A percentile compares a stretch with the other conserved stretches of the same genome.
Conservation (phyloP, 163 green algal species). For the Prototheca wickerhamii region DNA sequence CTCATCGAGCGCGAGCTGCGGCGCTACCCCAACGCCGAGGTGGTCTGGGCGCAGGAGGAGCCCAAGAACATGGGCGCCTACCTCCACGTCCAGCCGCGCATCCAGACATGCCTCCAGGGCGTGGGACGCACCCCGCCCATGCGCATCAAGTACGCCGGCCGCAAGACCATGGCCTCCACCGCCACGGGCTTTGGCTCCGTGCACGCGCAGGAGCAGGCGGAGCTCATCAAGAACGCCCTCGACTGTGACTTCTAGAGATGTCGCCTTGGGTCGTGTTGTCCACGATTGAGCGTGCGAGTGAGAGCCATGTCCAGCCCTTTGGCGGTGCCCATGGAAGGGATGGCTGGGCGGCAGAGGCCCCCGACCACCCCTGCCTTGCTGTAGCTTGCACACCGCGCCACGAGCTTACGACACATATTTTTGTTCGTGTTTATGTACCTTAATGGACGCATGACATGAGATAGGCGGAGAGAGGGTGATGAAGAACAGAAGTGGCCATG, state of each 20-base stretch:
- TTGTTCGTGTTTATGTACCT: too few relatives aligned
- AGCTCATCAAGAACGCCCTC: constrained; percentile 19
- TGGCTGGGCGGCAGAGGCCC: too few relatives aligned
- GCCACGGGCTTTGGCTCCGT: constrained; percentile 86
- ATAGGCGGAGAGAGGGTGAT: too few relatives aligned
- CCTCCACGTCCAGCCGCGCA: constrained; percentile 70
- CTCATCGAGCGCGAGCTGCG: constrained; percentile 85
- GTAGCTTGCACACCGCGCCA: too few relatives aligned
- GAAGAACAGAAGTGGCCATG: too few relatives aligned
- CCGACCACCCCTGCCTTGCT: too few relatives aligned
- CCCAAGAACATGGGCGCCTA: constrained; percentile 98
- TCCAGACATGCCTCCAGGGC: constrained; percentile 69
- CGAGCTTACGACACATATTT: too few relatives aligned
- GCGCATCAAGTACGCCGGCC: constrained; percentile 73
- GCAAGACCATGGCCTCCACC: constrained; percentile 66
- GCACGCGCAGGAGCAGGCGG: constrained; percentile 61
- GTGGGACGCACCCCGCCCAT: constrained; percentile 26
- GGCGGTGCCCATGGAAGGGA: background rate
- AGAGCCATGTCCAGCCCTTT: background rate
- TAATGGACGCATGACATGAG: too few relatives aligned
- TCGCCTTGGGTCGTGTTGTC: background rate
- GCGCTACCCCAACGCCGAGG: constrained; percentile 92
- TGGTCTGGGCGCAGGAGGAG: constrained; percentile 87
- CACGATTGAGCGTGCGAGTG: background rate
- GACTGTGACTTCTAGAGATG: background rate